Evolutionary conservation across 2,329 filamentous ascomycete species (phyloP), one percentile per base, ranked within the genome.

Genomic region (Cladophialophora exuberans): DNA sequence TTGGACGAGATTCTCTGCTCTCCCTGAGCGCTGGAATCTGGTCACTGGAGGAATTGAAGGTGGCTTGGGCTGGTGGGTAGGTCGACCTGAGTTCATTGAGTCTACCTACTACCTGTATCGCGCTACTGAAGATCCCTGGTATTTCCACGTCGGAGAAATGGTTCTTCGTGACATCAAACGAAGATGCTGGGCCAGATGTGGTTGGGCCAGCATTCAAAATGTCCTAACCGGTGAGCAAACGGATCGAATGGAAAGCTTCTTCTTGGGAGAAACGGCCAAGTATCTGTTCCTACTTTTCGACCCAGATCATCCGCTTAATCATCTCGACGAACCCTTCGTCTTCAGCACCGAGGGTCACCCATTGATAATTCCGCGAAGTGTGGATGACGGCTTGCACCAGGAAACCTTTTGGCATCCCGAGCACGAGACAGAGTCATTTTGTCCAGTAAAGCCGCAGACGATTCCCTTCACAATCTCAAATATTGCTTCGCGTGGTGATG

Each of bases 241-340:
- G 64, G 92, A 99, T 69, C 87, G 94, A 28, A 97, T 97, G 94
- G 94, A 99, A 73, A 97, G 93, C 69, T 99, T 97, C 79, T 97
- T 97, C 67, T 80, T 99, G 1, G 93, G 94, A 11, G 94, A 99
- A 73, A 99, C 94, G 1, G 87, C 90, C 39, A 97, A 97, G 72
- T 99, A 99, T 70, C 78, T 99, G 60, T 97, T 95, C 70, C 76
- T 99, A 51, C 82, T 97, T 2, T 97, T 95, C 70, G 89, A 96
- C 62, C 81, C 86, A 3, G 81, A 85, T 11, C 94, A 97, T 72
- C 90, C 92, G 0, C 75, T 99, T 36, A 97, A 97, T 71, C 86
- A 84, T 17, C 76, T 95, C 33, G 94, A 97, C 71, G 85, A 86
- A 0, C 85, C 92, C 0, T 95, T 88, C 70, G 93, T 99, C 11